These are phyloP conservation scores for Penicillium paneum DNA, from an alignment of 2,329 filamentous ascomycete genomes.

Conservation along the genomic window DNA sequence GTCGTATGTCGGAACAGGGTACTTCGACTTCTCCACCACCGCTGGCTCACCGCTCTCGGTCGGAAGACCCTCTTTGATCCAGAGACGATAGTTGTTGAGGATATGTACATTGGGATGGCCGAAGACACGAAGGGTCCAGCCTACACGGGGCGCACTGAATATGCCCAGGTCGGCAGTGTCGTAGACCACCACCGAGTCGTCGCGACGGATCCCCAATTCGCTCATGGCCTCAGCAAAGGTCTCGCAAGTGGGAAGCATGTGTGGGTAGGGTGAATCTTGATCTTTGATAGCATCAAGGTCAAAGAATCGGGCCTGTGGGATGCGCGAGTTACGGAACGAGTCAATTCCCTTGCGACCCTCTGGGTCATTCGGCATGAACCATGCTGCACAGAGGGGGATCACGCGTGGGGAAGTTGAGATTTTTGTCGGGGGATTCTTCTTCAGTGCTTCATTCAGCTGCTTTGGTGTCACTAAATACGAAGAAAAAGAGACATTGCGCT, in stretches of 20 bases:
- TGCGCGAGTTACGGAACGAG: slow-evolving; percentile 75
- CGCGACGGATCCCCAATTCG: slow-evolving; percentile 76
- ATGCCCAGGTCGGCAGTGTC: slow-evolving; percentile 88
- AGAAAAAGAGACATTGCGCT: slow-evolving; percentile 58
- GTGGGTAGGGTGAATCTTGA: slow-evolving; percentile 81
- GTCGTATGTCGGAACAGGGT: slow-evolving; percentile 56
- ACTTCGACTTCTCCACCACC: slow-evolving; percentile 43
- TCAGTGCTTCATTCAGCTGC: slow-evolving; percentile 76
- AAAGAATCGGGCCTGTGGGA: slow-evolving; percentile 91
- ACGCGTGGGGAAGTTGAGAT: slow-evolving; percentile 79
- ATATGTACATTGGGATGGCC: slow-evolving; percentile 86
- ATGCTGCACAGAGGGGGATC: slow-evolving; percentile 85
- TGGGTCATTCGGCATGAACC: slow-evolving; percentile 92
- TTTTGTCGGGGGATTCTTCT: slow-evolving; percentile 73
- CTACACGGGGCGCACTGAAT: slow-evolving; percentile 88
- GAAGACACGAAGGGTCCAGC: slow-evolving; percentile 88
- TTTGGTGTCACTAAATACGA: slow-evolving; percentile 83
- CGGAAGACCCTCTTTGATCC: slow-evolving; percentile 78
- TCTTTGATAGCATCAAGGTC: slow-evolving; percentile 92
- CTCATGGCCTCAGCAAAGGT: slow-evolving; percentile 86
- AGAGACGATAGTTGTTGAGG: slow-evolving; percentile 93
- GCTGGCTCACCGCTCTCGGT: slow-evolving; percentile 66
- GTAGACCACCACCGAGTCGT: slow-evolving; percentile 92
- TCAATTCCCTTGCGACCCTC: slow-evolving; percentile 71
- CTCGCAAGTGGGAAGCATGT: slow-evolving; percentile 85